phyloP scores from a whole-genome alignment of 208 protist genomes.

The Blechomonas ayalai region DNA sequence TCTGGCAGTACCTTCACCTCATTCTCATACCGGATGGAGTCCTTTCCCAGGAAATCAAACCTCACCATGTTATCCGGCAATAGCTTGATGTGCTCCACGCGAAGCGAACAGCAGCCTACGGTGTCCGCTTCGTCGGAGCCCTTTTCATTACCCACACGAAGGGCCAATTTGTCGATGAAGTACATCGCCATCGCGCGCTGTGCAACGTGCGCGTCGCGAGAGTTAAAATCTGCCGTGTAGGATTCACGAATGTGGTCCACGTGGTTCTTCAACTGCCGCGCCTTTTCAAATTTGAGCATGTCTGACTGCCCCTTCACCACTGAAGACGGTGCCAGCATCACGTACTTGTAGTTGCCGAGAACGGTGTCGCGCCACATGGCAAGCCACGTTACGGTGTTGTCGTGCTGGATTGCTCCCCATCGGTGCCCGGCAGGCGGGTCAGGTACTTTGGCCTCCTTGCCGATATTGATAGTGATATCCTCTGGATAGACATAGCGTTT shows the following conservation, averaged over 20 bases:
- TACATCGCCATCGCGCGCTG: conserved; percentile 97
- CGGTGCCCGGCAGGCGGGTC: conserved; percentile 89
- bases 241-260: conserved; percentile 92
- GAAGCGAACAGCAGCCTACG: conserved; percentile 98
- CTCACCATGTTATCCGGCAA: conserved; percentile 55
- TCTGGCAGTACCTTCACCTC: conserved; percentile 82
- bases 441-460: conserved; percentile 78
- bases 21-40: conserved; percentile 97
- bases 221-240: conserved; percentile 90
- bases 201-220: conserved; percentile 29
- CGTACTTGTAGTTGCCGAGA: conserved; percentile 93
- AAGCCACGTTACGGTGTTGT: conserved; percentile 97
- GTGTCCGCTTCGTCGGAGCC: conserved; percentile 96
- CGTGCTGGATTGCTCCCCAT: conserved; percentile 92
- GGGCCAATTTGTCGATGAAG: conserved; percentile 98
- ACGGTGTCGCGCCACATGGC: conserved; percentile 97
- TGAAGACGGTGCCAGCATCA: conserved; percentile 94
- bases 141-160: conserved; percentile 99
- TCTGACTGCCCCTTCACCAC: conserved; percentile 95
- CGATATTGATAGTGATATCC: conserved; percentile 98
- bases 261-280: conserved; percentile 91
- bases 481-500: conserved; percentile 95
- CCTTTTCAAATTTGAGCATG: conserved; percentile 97
- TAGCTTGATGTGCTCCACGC: conserved; percentile 94
- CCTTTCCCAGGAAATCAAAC: conserved; percentile 99